These are phyloP conservation scores for Hypoxylon intermedium DNA, from an alignment of 495 filamentous ascomycete species.

Conservation along the genomic window DNA sequence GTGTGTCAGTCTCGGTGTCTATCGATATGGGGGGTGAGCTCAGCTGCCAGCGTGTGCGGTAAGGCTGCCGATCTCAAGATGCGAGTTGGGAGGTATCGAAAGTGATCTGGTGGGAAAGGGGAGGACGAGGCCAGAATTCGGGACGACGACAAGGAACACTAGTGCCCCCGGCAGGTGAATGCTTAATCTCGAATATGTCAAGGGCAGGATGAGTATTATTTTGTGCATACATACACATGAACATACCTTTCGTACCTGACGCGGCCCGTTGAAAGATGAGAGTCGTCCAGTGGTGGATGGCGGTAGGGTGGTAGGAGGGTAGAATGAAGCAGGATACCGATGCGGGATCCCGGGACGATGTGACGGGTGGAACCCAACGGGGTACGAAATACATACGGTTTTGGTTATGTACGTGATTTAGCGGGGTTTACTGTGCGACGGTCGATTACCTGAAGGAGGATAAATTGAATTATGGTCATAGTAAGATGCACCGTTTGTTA, in stretches of 20 bases:
- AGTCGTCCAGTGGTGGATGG: conserved; percentile 8
- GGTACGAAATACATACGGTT: conserved; percentile 20
- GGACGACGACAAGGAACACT: conserved; percentile 7
- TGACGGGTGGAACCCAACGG: conserved; percentile 26
- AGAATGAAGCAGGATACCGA: conserved; percentile 21
- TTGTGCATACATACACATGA: conserved; percentile 28
- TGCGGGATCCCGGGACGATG: conserved; percentile 38
- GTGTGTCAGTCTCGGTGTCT: conserved; percentile 12
- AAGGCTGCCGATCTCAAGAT: conserved; percentile 28
- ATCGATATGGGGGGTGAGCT: conserved; percentile 16
- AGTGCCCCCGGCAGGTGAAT: conserved; percentile 12
- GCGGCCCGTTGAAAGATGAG: not conserved
- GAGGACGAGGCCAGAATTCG: conserved; percentile 20
- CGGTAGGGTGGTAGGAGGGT: not conserved
- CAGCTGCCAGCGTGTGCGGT: conserved; percentile 14
- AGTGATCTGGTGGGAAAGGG: conserved; percentile 21
- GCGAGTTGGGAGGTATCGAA: conserved; percentile 17
- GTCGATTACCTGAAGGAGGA: not conserved
- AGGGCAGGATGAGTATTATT: conserved; percentile 13
- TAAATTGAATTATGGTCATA: not conserved
- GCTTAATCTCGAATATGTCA: conserved; percentile 8
- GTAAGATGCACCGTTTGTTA: not conserved
- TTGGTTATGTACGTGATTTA: conserved; percentile 16
- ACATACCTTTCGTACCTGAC: conserved; percentile 22
- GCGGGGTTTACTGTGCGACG: not conserved